phyloP scores from a whole-genome alignment of 345 rosid genomes.

The Excoecaria cochinchinensis region DNA sequence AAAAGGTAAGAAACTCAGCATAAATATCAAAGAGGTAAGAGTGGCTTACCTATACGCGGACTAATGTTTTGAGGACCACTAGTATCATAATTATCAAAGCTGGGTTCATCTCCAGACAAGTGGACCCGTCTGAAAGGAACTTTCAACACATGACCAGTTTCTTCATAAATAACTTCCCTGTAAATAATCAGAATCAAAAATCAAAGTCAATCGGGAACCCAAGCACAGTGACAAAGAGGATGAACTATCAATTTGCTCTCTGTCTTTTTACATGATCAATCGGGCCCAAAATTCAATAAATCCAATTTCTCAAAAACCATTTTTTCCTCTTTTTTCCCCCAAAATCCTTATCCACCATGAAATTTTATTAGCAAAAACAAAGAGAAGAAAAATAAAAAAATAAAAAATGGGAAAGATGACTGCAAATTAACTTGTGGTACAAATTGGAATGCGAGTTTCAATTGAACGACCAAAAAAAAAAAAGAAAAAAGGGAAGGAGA shows the following conservation, averaged over 20 bases:
- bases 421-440: too few species aligned
- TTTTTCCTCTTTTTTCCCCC: too few species aligned
- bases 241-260: too few species aligned
- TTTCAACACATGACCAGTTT: conserved; percentile 80
- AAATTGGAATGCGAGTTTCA: too few species aligned
- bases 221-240: too few species aligned
- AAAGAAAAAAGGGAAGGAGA: conserved; percentile 3
- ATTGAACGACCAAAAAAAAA: neutral
- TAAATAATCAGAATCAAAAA: neutral
- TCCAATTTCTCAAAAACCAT: too few species aligned
- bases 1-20: neutral
- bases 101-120: conserved; percentile 80
- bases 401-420: too few species aligned
- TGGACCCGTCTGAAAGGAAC: conserved; percentile 88
- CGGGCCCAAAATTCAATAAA: too few species aligned
- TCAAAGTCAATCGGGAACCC: neutral
- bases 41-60: conserved; percentile 62
- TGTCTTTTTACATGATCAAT: too few species aligned
- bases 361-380: too few species aligned
- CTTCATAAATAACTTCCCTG: conserved; percentile 81
- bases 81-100: conserved; percentile 87
- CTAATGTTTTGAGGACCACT: conserved; percentile 89
- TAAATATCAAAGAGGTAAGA: neutral
- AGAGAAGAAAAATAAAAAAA: neutral
- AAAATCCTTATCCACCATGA: neutral